A percentile compares a stretch with the other conserved stretches of the same genome.
phyloP scores from a whole-genome alignment of 345 rosid species.

The Arabidopsis suecica region DNA sequence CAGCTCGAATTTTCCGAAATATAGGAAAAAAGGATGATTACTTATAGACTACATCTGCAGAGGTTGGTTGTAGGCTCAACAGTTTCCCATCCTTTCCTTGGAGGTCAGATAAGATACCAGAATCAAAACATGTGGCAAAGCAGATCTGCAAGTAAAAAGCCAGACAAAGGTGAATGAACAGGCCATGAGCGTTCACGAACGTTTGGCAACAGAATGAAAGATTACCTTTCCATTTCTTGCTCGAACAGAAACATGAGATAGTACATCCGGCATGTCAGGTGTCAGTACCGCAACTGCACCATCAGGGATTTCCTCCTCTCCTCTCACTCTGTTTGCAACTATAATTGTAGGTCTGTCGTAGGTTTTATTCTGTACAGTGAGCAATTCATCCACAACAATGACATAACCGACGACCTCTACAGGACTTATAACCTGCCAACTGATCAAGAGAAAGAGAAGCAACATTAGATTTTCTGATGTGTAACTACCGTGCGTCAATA shows the following conservation, averaged over 20 bases:
- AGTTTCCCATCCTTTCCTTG: conserved; percentile 78
- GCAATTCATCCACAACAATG: conserved; percentile 79
- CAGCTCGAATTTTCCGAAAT: conserved; percentile 5
- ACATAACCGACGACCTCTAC: conserved; percentile 89
- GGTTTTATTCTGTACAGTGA: conserved; percentile 82
- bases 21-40: conserved; percentile 45
- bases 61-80: conserved; percentile 74
- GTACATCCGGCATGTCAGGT: conserved; percentile 98
- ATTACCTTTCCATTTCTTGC: conserved; percentile 97
- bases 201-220: conserved; percentile 26
- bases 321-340: conserved; percentile 90
- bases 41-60: conserved; percentile 83
- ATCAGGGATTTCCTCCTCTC: conserved; percentile 99
- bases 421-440: conserved; percentile 99
- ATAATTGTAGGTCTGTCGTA: conserved; percentile 81
- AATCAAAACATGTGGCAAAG: conserved; percentile 99
- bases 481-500: conserved; percentile 16
- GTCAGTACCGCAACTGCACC: conserved; percentile 98
- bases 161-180: conserved; percentile 33
- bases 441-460: conserved; percentile 51
- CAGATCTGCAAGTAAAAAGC: conserved; percentile 70
- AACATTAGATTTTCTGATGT: conserved; percentile 41
- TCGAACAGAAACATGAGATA: conserved; percentile 98
- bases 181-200: conserved; percentile 21
- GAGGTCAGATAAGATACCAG: conserved; percentile 68